Percentiles rank a stretch among this genome's conserved stretches.
Evolutionary conservation across 805 yeast genomes (phyloP).

Genomic region (Monosporozyma aquatica): DNA sequence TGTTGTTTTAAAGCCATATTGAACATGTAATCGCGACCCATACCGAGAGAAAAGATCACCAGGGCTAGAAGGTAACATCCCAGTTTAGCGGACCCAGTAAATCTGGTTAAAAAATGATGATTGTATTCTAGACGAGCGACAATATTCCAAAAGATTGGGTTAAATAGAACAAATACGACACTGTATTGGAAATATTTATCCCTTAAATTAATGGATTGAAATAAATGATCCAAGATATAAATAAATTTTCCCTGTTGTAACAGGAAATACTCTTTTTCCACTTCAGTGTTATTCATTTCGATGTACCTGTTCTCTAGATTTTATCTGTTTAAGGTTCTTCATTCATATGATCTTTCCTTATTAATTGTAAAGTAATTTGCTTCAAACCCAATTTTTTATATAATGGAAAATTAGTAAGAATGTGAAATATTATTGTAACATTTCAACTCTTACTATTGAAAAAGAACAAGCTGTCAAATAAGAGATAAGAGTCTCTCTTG

Average conservation of each 20-base stretch:
- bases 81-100: slow-evolving; percentile 55
- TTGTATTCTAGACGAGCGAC: slow-evolving; percentile 83
- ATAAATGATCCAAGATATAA: neutral
- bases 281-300: neutral
- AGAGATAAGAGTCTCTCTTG: no score
- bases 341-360: no score
- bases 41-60: slow-evolving; percentile 78
- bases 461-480: no score
- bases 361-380: no score
- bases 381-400: no score
- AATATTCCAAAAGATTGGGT: slow-evolving; percentile 92
- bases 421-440: no score
- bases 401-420: no score
- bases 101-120: slow-evolving; percentile 64
- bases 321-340: no score
- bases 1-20: slow-evolving; percentile 66
- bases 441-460: no score
- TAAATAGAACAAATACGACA: slow-evolving; percentile 66
- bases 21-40: slow-evolving; percentile 67
- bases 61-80: slow-evolving; percentile 84
- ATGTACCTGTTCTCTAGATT: no score
- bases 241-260: neutral
- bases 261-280: neutral
- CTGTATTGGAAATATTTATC: slow-evolving; percentile 34
- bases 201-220: slow-evolving; percentile 14